A percentile compares a stretch with the other conserved stretches of the same genome.
Evolutionary conservation across 306 rosid genomes (phyloP).

Genomic region (Acacia confusa): DNA sequence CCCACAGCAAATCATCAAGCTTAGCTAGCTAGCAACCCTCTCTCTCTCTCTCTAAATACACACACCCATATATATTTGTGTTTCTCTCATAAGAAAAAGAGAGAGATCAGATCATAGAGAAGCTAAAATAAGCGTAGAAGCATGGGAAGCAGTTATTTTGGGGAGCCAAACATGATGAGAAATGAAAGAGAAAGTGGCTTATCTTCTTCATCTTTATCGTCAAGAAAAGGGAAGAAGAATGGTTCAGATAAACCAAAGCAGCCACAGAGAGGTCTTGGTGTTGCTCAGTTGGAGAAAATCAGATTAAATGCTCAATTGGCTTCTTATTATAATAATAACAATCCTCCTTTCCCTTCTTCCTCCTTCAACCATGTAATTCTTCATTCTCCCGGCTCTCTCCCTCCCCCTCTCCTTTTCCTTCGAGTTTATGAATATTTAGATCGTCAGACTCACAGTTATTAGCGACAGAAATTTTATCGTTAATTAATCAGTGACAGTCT

Average conservation of each 20-base stretch:
- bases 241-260: conserved; percentile 89
- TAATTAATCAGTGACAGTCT: no score
- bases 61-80: not conserved
- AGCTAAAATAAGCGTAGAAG: not conserved
- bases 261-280: conserved; percentile 98
- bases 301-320: conserved; percentile 87
- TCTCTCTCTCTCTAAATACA: not conserved
- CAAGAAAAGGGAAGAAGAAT: conserved; percentile 78
- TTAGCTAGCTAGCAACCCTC: not conserved
- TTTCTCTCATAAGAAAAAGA: not conserved
- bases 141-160: conserved; percentile 68
- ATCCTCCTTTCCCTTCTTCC: conserved; percentile 48
- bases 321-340: conserved; percentile 3
- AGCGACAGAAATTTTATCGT: no score
- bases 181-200: conserved; percentile 42
- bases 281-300: conserved; percentile 98
- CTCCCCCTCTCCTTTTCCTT: not conserved
- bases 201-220: conserved; percentile 41
- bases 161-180: conserved; percentile 77
- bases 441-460: no score
- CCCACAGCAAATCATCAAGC: conserved; percentile 14
- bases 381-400: not conserved
- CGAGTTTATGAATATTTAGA: no score
- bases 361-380: conserved; percentile 51
- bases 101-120: not conserved